Evolutionary conservation across 2,329 filamentous ascomycete genomes (phyloP).

Genomic region (Aspergillus ochraceoroseus): DNA sequence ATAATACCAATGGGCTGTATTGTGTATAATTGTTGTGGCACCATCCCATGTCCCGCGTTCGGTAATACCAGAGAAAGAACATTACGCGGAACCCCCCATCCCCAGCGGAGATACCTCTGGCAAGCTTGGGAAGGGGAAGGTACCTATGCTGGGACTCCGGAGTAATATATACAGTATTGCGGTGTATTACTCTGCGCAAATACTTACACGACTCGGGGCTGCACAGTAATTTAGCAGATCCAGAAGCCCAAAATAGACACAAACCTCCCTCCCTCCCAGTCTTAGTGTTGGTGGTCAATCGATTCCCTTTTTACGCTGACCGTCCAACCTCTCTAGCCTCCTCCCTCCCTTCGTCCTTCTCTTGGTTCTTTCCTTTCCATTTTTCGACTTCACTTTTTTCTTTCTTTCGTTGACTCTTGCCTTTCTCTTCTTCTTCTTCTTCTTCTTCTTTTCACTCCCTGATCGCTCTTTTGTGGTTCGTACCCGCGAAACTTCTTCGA

Average conservation of each 20-base stretch:
- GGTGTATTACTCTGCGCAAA: no score
- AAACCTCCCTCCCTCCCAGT: slow-evolving; percentile 20
- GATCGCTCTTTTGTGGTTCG: slow-evolving; percentile 17
- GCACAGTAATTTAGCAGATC: slow-evolving; percentile 20
- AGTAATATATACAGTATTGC: slow-evolving; percentile 10
- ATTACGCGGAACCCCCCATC: slow-evolving; percentile 1
- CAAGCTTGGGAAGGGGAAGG: no score
- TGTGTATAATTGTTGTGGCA: no score
- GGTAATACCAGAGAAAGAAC: background rate
- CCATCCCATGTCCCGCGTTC: background rate
- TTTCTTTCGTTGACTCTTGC: slow-evolving; percentile 15
- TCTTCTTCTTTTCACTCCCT: slow-evolving; percentile 17
- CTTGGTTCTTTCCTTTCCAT: slow-evolving; percentile 25
- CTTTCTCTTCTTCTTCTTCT: slow-evolving; percentile 21
- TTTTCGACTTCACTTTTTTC: slow-evolving; percentile 21
- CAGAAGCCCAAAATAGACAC: slow-evolving; percentile 33
- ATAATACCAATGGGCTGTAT: background rate
- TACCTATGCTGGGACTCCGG: background rate
- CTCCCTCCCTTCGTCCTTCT: slow-evolving; percentile 29
- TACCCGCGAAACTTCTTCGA: slow-evolving; percentile 9
- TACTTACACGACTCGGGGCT: slow-evolving; percentile 13
- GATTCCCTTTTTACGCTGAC: slow-evolving; percentile 27
- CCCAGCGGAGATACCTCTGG: no score
- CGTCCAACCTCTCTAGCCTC: slow-evolving; percentile 17
- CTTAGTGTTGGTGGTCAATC: slow-evolving; percentile 23